Evolutionary conservation across 2,329 filamentous ascomycete genomes (phyloP), one percentile per base, ranked within the genome.

Genomic region (Kalaharituber pfeilii): DNA sequence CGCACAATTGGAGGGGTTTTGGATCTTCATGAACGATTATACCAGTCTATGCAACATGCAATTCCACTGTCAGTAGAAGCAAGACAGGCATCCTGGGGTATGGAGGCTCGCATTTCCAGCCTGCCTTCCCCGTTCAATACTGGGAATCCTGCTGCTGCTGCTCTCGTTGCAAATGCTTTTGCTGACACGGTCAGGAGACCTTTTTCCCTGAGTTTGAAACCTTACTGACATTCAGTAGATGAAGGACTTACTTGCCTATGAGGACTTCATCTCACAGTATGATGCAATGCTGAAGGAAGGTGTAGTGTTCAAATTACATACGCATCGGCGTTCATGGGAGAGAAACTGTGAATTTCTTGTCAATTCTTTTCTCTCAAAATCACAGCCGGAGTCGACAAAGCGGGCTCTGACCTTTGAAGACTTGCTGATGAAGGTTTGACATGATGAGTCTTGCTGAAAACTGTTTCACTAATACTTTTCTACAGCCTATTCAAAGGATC

Each of bases 191-290:
- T 77, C 68, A 56, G 65, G 56, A 27, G 15, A n/a, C n/a, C n/a
- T n/a, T n/a, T 20, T 26, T 9, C 51, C 42, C 39, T 42, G 36
- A 28, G 36, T 30, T 53, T 9, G 20, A 56, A n/a, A n/a, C n/a
- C n/a, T n/a, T n/a, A n/a, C 33, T 39, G 33, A 39, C 33, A 39
- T 3, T 9, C 20, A 39, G 13, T 59, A 94, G 85, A 81, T 93
- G 70, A 77, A 78, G 56, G 79, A 80, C 0, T 91, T 96, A 69
- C 83, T 84, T 65, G 74, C 82, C 50, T 98, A 98, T 66, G 84
- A 94, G 69, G 85, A 94, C 62, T 98, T 94, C 66, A 84, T 85
- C 30, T 83, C 84, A 51, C 89, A 89, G 65, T 94, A 91, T 67
- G 86, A 93, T 61, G 74, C 86, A 60, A 84, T 95, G 73, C 79